Evolutionary conservation across 495 filamentous ascomycete species (phyloP), one percentile per base, ranked within the genome.

Genomic region (Tetracladium setigerum): DNA sequence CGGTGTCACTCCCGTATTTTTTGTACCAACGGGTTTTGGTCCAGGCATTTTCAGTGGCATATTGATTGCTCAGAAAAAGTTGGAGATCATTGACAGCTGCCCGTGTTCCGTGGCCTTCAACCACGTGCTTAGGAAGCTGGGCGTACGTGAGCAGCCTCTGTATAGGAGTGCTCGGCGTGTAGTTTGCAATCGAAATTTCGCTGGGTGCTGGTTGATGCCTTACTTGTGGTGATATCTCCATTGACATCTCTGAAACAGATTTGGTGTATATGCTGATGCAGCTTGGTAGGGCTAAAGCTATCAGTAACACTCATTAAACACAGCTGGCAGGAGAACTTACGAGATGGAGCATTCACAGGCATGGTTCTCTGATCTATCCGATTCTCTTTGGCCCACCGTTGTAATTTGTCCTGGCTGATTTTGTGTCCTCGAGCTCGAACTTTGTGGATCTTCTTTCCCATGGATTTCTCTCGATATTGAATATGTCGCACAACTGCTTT

Each of bases 31-130:
- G n/a, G n/a, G n/a, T n/a, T n/a, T n/a, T n/a, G n/a, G n/a, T 27
- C 22, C 22, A 27, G 22, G 3, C 22, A 27, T 27, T 27, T 27
- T 27, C 22, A 22, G 14, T 27, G 9, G 19, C 17, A 49, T 41
- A 16, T 5, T 49, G 16, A 15, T 35, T n/a, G 12, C 27, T 14
- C 8, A 49, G 38, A 49, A 49, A 35, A 17, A 33, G 37, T 30
- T 44, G 39, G 44, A 50, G 38, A 38, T 50, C 47, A 16, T 50
- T 43, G 36, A 50, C 43, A 12, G 44, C 33, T 14, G 14, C 47
- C 31, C 32, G 16, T 44, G 47, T 39, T 18, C 37, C 34, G 30
- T 50, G 47, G 17, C 31, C 16, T n/a, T 50, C 32, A 30, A 50
- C 12, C 13, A 38, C 38, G 22, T 38, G 39, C 7, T 43, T 43